Evolutionary conservation across 768 basidiomycete genomes (phyloP).

Genomic region (Lentinula aciculospora): DNA sequence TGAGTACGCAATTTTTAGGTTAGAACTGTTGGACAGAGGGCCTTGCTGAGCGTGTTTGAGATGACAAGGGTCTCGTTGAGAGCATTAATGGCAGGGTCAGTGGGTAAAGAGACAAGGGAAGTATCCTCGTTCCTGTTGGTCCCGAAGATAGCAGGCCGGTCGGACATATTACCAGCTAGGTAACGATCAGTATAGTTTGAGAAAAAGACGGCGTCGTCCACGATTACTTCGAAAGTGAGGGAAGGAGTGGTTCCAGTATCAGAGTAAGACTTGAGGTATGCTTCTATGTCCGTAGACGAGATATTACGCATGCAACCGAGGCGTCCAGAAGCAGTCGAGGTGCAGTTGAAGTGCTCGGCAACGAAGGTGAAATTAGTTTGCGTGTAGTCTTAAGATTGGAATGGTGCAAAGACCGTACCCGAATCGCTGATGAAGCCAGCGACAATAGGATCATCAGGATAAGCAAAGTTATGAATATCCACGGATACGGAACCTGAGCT

Average conservation of each 20-base stretch:
- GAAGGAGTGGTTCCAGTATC: background rate
- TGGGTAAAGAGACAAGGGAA: too few species aligned
- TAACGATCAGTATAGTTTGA: background rate
- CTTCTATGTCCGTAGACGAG: too few species aligned
- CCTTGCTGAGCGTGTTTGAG: too few species aligned
- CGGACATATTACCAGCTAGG: background rate
- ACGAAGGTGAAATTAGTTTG: background rate
- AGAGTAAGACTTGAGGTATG: background rate
- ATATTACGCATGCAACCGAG: background rate
- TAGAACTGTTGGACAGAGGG: too few species aligned
- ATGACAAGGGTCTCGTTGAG: too few species aligned
- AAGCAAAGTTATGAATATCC: background rate
- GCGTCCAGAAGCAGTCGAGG: background rate
- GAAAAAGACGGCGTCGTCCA: background rate
- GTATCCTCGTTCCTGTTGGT: background rate
- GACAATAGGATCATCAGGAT: background rate
- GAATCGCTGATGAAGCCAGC: background rate
- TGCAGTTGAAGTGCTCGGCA: background rate
- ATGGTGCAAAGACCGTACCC: background rate
- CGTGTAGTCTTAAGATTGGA: background rate
- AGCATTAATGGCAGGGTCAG: too few species aligned
- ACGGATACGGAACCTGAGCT: background rate
- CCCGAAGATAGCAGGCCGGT: background rate
- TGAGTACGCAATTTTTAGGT: too few species aligned
- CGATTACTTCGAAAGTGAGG: background rate